Evolutionary conservation across 768 basidiomycete species (phyloP), one percentile per base, ranked within the genome.

Genomic region (Pisolithus marmoratus): DNA sequence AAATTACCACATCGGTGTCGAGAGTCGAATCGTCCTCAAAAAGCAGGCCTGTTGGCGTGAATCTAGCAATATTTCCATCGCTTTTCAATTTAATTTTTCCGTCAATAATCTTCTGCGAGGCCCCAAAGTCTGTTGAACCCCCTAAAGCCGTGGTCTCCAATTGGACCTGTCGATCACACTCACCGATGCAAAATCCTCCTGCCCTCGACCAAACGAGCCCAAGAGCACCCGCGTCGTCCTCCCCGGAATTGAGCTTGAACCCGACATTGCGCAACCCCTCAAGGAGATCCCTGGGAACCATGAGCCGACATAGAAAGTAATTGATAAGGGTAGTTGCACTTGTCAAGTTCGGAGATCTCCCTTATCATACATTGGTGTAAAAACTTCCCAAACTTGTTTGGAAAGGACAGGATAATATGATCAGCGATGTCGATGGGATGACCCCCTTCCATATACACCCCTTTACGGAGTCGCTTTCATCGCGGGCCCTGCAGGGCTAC

Each of bases 131-230:
- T 75, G 46, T 26, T 8, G 9, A 7, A 11, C 26, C 14, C 8
- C 3, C 19, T n/a, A 19, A n/a, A 11, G 15, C 23, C 27, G 9
- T n/a, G 45, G 23, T 9, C 5, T 15, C 3, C 22, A 27, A 14
- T 4, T 15, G 23, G 1, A 27, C 29, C 8, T 0, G 2, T 31
- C 23, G 5, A 26, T 20, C 34, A 41, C 14, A 52, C 69, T 23
- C 52, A 79, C 85, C 84, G 2, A 86, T 68, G 65, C 88, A 88
- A 64, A 83, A 87, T 6, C 87, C 84, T 23, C 84, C 84, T 0
- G 68, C 79, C 40, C 71, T 72, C 8, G 62, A 63, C 62, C 73
- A 79, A 14, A 75, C 76, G 19, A 80, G 64, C 40, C 77, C 65
- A 9, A 76, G 51, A 54, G 80, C 72, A 0, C 85, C 85, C 1